Conservation (phyloP, 257 asterid genomes). For the Schizonepeta tenuifolia region DNA sequence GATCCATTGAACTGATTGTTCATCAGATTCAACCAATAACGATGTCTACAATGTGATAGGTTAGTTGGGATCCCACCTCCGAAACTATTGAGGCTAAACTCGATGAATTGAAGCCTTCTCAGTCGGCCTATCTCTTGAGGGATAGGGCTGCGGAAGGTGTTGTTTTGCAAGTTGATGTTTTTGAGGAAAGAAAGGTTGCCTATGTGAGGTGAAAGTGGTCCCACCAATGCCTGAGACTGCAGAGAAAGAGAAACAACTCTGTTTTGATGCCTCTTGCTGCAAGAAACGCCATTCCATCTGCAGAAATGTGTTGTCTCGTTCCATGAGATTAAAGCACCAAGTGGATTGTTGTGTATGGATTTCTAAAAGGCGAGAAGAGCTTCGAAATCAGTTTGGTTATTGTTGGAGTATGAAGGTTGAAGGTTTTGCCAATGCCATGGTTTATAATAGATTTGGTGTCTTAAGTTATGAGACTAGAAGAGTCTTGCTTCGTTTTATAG, state of each 20-base stretch:
- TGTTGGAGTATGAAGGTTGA: no score
- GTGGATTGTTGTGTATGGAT: no score
- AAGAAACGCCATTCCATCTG: no score
- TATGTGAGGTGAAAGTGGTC: slow-evolving; percentile 1
- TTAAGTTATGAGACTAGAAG: no score
- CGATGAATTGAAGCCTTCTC: background rate
- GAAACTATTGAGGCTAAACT: background rate
- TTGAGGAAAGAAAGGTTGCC: slow-evolving; percentile 23
- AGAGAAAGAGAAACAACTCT: background rate
- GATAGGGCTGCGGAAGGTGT: background rate
- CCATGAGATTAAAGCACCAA: no score
- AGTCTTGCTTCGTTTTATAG: no score
- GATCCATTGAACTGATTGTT: background rate
- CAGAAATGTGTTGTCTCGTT: no score
- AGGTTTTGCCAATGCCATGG: no score
- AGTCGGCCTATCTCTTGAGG: background rate
- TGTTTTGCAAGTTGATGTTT: background rate
- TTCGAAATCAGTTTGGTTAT: no score
- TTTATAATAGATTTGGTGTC: no score
- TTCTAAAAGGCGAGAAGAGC: no score
- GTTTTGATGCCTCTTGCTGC: no score
- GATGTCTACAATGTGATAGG: background rate
- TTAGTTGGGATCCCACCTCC: background rate
- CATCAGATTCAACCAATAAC: background rate
- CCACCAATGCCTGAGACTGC: background rate